phyloP scores from a whole-genome alignment of 495 filamentous ascomycete species.

The Trichocladium uniseriatum region DNA sequence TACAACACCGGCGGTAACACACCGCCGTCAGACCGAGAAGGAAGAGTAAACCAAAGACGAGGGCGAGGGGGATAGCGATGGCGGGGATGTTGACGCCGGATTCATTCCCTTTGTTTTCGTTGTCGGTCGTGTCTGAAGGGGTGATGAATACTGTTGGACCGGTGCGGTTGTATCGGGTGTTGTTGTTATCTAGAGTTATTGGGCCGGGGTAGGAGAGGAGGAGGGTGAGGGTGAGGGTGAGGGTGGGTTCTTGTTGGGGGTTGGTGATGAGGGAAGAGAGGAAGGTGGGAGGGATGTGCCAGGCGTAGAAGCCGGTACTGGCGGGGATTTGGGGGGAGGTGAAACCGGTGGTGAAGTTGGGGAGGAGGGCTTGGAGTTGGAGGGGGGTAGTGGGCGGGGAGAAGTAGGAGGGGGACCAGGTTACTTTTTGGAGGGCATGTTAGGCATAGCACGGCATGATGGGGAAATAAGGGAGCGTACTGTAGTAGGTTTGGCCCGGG shows the following conservation, averaged over 20 bases:
- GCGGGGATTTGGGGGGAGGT: constrained; percentile 11
- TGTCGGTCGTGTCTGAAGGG: neutral
- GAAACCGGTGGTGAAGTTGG: neutral
- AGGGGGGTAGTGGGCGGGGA: constrained; percentile 6
- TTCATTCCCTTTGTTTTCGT: no score
- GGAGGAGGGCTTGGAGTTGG: constrained; percentile 6
- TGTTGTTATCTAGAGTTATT: neutral
- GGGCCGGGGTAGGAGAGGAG: constrained; percentile 9
- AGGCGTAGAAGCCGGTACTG: constrained; percentile 19
- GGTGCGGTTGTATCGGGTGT: neutral
- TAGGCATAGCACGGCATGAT: neutral
- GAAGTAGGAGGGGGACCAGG: constrained; percentile 22
- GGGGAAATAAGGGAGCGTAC: constrained; percentile 4
- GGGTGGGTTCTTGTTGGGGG: neutral
- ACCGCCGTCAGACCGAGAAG: no score
- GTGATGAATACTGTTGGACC: constrained; percentile 16
- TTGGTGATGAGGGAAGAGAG: neutral
- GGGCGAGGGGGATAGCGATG: no score
- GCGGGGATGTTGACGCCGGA: no score
- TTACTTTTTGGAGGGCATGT: constrained; percentile 14
- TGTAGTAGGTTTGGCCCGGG: constrained; percentile 23
- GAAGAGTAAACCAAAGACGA: no score
- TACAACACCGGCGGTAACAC: no score
- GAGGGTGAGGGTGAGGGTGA: constrained; percentile 11
- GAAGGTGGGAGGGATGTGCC: constrained; percentile 15